These are phyloP conservation scores for Sphagnurus paluster DNA, from an alignment of 1,284 basidiomycete genomes.

Conservation along the genomic window DNA sequence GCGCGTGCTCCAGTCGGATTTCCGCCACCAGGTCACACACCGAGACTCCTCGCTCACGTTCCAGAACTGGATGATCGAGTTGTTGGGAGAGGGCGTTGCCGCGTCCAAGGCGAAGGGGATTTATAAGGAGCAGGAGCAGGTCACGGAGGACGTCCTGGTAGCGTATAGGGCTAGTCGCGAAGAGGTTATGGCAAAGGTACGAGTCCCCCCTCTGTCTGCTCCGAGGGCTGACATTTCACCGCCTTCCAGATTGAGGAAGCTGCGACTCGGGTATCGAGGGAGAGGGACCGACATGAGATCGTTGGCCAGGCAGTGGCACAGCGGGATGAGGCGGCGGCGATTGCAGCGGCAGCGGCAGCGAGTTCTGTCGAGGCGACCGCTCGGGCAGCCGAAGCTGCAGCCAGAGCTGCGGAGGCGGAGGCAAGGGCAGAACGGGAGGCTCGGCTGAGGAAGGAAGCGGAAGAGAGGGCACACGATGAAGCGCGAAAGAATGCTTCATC, in stretches of 20 bases:
- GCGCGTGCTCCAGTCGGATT: constrained; percentile 15
- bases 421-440: constrained; percentile 15
- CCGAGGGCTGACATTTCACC: neutral
- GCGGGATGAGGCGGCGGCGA: constrained; percentile 9
- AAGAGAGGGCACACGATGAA: constrained; percentile 15
- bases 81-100: constrained; percentile 2
- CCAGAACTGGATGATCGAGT: constrained; percentile 14
- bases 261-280: constrained; percentile 2
- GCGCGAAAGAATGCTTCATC: constrained; percentile 13
- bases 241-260: constrained; percentile 13
- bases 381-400: constrained; percentile 13
- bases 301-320: constrained; percentile 11
- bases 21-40: constrained; percentile 12
- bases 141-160: constrained; percentile 9
- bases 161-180: constrained; percentile 10
- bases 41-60: constrained; percentile 12
- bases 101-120: constrained; percentile 9
- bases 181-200: constrained; percentile 11
- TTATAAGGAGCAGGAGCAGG: constrained; percentile 13
- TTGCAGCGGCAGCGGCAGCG: constrained; percentile 12
- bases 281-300: constrained; percentile 9
- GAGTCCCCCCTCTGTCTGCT: neutral
- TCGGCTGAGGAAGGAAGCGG: constrained; percentile 13
- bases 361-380: constrained; percentile 12
- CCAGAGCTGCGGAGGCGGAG: constrained; percentile 14